These are phyloP conservation scores for Phytophthora syringae DNA, from an alignment of 352 stramenopile genomes.

Conservation along the genomic window DNA sequence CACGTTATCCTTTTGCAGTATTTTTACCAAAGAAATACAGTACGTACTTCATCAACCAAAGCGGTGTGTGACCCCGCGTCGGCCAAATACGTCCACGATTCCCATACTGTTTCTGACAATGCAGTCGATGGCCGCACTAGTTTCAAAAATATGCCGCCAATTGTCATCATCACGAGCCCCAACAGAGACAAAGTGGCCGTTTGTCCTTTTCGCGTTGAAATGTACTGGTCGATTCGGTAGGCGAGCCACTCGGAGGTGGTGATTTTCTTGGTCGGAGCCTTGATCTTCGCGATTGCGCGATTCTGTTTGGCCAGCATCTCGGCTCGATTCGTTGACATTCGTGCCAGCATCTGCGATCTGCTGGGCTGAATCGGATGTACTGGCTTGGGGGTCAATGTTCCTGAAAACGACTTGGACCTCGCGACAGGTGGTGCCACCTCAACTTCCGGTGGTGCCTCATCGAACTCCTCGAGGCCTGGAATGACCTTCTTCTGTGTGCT, in stretches of 20 bases:
- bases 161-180: constrained; percentile 50
- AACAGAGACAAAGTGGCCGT: constrained; percentile 50
- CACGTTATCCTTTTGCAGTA: not conserved
- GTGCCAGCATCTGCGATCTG: constrained; percentile 17
- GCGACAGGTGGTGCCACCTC: constrained; percentile 12
- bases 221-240: constrained; percentile 71
- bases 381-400: constrained; percentile 11
- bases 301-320: constrained; percentile 39
- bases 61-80: constrained; percentile 57
- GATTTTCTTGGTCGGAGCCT: constrained; percentile 39
- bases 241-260: constrained; percentile 42
- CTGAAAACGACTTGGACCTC: not conserved
- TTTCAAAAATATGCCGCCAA: constrained; percentile 54
- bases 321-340: constrained; percentile 32
- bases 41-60: constrained; percentile 37
- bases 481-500: constrained; percentile 38
- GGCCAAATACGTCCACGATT: constrained; percentile 69
- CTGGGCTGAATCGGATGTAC: constrained; percentile 17
- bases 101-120: constrained; percentile 61
- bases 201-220: constrained; percentile 66
- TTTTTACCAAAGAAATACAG: not conserved
- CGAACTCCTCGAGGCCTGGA: constrained; percentile 27
- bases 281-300: constrained; percentile 28
- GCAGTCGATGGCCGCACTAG: constrained; percentile 27
- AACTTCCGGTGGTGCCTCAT: constrained; percentile 10